phyloP scores from a whole-genome alignment of 176 grass and related monocot species.

The Juncus inflexus region DNA sequence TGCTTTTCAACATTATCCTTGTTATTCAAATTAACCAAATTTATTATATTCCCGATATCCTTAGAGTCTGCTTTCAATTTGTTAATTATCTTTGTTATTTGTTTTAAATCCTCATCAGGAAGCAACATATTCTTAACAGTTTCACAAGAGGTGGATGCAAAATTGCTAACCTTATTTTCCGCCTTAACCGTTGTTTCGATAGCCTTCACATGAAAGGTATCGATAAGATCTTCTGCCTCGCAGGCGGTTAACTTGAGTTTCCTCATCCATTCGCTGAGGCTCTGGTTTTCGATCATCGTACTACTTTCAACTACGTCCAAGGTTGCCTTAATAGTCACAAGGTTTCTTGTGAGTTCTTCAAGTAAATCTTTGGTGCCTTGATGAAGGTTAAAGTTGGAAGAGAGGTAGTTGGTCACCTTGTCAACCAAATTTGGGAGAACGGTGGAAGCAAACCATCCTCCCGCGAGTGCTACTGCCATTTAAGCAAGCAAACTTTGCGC shows the following conservation, averaged over 20 bases:
- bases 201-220: neutral
- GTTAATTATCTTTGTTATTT: neutral
- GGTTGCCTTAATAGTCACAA: neutral
- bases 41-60: neutral
- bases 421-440: neutral
- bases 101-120: neutral
- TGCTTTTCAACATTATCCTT: neutral
- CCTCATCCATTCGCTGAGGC: neutral
- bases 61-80: neutral
- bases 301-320: neutral
- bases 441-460: conserved; percentile 1
- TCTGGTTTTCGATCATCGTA: neutral
- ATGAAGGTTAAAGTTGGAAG: neutral
- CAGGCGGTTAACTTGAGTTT: neutral
- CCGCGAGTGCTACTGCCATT: neutral
- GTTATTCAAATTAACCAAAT: neutral
- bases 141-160: neutral
- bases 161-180: neutral
- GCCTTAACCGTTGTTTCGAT: neutral
- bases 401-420: neutral
- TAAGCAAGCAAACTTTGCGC: neutral
- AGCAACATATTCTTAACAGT: conserved; percentile 3
- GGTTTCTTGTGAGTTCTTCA: neutral
- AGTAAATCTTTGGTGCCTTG: neutral
- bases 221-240: neutral